Conservation (phyloP, 2,329 filamentous ascomycete genomes). For the Coniochaeta hoffmannii region DNA sequence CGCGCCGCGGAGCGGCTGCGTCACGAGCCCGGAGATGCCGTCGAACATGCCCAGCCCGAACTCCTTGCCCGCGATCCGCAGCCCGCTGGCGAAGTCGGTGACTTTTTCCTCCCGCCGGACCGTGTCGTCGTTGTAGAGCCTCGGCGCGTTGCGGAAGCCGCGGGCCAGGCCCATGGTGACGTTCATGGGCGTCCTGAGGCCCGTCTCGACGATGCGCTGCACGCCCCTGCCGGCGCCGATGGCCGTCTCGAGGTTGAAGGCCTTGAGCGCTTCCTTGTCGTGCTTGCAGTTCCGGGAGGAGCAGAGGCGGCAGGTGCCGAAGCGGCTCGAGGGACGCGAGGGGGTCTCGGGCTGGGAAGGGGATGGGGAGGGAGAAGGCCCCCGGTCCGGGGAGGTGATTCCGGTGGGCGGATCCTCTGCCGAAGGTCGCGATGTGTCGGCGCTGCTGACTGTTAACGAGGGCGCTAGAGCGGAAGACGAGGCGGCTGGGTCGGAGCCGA, state of each 20-base stretch:
- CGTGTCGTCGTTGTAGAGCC: constrained; percentile 76
- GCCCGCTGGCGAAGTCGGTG: constrained; percentile 65
- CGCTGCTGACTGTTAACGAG: constrained; percentile 5
- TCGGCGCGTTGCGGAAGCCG: constrained; percentile 83
- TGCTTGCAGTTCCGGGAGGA: background rate
- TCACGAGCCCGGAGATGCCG: constrained; percentile 73
- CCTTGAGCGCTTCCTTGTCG: background rate
- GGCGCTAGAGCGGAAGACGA: background rate
- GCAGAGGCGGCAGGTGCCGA: background rate
- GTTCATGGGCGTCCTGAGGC: constrained; percentile 75
- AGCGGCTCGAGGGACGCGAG: background rate
- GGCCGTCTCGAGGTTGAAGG: constrained; percentile 46
- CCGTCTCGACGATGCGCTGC: constrained; percentile 64
- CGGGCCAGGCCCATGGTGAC: constrained; percentile 75
- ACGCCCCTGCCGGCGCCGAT: constrained; percentile 61
- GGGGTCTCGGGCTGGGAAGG: background rate
- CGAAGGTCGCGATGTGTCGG: background rate
- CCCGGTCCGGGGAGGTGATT: background rate
- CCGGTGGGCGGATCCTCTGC: background rate
- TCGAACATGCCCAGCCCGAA: constrained; percentile 73
- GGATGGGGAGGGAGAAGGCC: background rate
- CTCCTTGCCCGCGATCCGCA: constrained; percentile 72
- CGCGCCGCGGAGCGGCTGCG: constrained; percentile 61
- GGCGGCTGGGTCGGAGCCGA: background rate
- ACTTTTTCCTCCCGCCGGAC: constrained; percentile 74